Evolutionary conservation across 176 grass and related monocot genomes (phyloP).

Genomic region (Luzula sylvatica): DNA sequence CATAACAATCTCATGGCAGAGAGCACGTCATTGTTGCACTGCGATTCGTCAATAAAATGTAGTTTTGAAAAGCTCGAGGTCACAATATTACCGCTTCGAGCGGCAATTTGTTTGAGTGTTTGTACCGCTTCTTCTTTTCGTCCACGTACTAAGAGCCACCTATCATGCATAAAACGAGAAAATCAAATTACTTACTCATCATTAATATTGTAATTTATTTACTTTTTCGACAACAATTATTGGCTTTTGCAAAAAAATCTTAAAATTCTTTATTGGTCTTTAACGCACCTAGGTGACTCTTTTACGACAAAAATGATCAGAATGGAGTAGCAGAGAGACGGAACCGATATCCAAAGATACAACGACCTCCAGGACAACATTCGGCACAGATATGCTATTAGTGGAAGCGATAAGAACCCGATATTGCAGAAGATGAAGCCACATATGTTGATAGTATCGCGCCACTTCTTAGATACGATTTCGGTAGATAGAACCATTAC

Average conservation of each 20-base stretch:
- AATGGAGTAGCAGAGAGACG: constrained; percentile 46
- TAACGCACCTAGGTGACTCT: constrained; percentile 57
- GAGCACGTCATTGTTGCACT: constrained; percentile 11
- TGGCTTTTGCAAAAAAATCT: too few species aligned
- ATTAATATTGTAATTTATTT: too few species aligned
- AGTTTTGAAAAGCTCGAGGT: constrained; percentile 80
- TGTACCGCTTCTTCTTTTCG: constrained; percentile 64
- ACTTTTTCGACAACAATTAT: too few species aligned
- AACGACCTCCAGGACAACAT: constrained; percentile 52
- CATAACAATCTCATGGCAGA: constrained; percentile 38
- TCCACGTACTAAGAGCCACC: constrained; percentile 81
- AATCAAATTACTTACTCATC: not conserved
- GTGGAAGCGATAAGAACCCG: constrained; percentile 76
- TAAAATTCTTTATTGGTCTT: too few species aligned
- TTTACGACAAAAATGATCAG: constrained; percentile 39
- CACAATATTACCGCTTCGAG: constrained; percentile 34
- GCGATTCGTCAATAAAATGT: constrained; percentile 21
- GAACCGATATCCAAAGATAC: constrained; percentile 62
- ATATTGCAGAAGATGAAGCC: constrained; percentile 64
- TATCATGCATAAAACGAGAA: not conserved
- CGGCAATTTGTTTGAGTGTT: constrained; percentile 37
- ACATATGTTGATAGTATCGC: constrained; percentile 47
- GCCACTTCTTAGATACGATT: constrained; percentile 66
- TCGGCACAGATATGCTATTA: constrained; percentile 48
- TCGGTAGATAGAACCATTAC: constrained; percentile 72